These are phyloP conservation scores for Myriangium duriaei DNA, from an alignment of 2,329 filamentous ascomycete genomes.

Conservation along the genomic window DNA sequence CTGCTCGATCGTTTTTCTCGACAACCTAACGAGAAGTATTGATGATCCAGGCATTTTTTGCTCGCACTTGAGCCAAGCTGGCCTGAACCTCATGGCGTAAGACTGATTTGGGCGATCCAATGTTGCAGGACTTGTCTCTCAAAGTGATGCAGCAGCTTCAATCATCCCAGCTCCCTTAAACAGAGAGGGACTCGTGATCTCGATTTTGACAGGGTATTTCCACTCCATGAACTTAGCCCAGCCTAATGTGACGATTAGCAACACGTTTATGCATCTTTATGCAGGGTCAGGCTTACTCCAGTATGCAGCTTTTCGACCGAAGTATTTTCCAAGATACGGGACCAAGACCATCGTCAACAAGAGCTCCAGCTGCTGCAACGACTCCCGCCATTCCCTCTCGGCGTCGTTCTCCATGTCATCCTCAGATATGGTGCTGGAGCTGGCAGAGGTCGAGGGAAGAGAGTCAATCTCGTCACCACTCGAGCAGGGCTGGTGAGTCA, in stretches of 20 bases:
- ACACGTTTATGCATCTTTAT: neutral
- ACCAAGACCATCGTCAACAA: conserved; percentile 89
- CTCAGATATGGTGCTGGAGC: conserved; percentile 34
- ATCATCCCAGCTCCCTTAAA: conserved; percentile 36
- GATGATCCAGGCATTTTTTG: no score
- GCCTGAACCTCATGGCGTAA: neutral
- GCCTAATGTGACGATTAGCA: conserved; percentile 40
- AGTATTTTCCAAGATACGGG: conserved; percentile 86
- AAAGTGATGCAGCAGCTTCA: conserved; percentile 34
- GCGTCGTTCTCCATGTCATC: conserved; percentile 60
- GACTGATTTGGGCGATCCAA: no score
- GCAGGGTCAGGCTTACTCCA: conserved; percentile 58
- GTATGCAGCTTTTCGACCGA: conserved; percentile 88
- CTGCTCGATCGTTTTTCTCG: no score
- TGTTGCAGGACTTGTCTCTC: no score
- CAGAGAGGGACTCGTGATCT: conserved; percentile 31
- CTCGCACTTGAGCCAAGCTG: neutral
- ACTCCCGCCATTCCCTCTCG: conserved; percentile 89
- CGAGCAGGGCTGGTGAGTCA: conserved; percentile 15
- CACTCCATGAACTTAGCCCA: conserved; percentile 93
- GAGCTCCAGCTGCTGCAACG: conserved; percentile 83
- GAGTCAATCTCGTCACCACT: conserved; percentile 36
- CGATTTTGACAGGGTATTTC: conserved; percentile 73
- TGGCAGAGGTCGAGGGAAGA: conserved; percentile 39
- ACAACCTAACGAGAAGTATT: no score